Base-by-base conservation (phyloP, 371 early-diverging fungal species). In the Basidiobolus heterosporus region DNA sequence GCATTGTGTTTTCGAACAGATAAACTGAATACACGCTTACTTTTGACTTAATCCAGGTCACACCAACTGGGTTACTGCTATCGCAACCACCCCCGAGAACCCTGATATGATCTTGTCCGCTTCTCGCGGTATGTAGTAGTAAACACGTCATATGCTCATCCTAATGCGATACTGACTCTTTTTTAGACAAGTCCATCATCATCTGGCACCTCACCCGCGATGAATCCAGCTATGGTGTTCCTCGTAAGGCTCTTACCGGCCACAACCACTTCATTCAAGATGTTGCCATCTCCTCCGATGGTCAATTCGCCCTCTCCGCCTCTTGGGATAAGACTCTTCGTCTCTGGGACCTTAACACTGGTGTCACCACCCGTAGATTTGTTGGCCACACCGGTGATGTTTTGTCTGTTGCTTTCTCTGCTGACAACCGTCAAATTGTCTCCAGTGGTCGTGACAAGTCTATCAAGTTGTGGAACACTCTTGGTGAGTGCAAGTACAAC, bases 391-490 rank as follows among this genome's bases (percentile, higher is more conserved):
- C 78, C 68, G 80, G 80, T 41, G 94, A 93, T 67, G 98, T 97
- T 55, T 65, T 93, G 58, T 92, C 93, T 44, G 98, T 93, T 56
- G 84, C 92, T 53, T 97, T 97, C 88, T 94, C 98, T 60, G 89
- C 98, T 40, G 94, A 94, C 70, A 92, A 92, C 90, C 88, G 93
- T 62, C 93, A 91, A 75, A 94, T 97, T 65, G 91, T 92, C 58
- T 91, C 92, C 51, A 91, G 85, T 57, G 88, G 91, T 61, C 90
- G 94, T 71, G 98, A 97, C 77, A 89, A 88, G 82, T 75, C 81
- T 70, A 93, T 97, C 84, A 97, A 95, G 86, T 69, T 97, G 66
- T 97, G 98, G 98, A 94, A 97, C 88, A 95, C 94, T 54, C 77
- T 93, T 40, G 98, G 95, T 57, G 98, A 97, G 74, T 94, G 94